phyloP scores from a whole-genome alignment of 192 early-diverging fungal genomes.

The Entophlyctis luteolus region DNA sequence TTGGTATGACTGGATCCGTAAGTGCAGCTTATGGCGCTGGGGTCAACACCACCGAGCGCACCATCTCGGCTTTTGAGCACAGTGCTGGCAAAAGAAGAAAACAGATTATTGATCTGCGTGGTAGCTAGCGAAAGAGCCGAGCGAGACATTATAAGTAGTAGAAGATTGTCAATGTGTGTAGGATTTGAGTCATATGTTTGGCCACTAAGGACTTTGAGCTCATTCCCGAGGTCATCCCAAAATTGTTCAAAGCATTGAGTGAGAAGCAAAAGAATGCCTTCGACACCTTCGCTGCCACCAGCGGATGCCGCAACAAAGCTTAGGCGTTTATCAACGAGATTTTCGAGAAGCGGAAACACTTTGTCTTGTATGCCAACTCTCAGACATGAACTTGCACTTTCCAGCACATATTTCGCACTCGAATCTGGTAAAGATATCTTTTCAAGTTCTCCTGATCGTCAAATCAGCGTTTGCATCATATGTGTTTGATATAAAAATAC shows the following conservation, averaged over 20 bases:
- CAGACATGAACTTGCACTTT: constrained; percentile 8
- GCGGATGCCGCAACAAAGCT: constrained; percentile 2
- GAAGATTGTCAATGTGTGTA: background rate
- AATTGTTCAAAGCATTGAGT: constrained; percentile 41
- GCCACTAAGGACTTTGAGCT: constrained; percentile 34
- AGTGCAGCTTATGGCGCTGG: too few relatives aligned
- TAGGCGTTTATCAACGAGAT: background rate
- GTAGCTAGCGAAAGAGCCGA: background rate
- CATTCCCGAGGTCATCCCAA: constrained; percentile 34
- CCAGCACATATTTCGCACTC: constrained; percentile 3
- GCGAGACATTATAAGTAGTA: constrained; percentile 10
- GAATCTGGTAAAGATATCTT: constrained; percentile 6
- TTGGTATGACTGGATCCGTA: too few relatives aligned
- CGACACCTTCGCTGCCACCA: background rate
- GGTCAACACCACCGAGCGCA: background rate
- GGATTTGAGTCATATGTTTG: constrained; percentile 12
- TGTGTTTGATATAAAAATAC: background rate
- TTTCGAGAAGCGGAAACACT: constrained; percentile 18
- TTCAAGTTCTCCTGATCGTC: background rate
- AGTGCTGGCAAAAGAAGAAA: constrained; percentile 3
- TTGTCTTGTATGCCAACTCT: background rate
- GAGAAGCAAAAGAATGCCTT: constrained; percentile 38
- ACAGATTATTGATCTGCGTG: background rate
- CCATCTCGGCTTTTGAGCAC: constrained; percentile 9
- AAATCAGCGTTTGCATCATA: background rate